Evolutionary conservation across 495 filamentous ascomycete species (phyloP).

Genomic region (Aspergillus ellipticus): DNA sequence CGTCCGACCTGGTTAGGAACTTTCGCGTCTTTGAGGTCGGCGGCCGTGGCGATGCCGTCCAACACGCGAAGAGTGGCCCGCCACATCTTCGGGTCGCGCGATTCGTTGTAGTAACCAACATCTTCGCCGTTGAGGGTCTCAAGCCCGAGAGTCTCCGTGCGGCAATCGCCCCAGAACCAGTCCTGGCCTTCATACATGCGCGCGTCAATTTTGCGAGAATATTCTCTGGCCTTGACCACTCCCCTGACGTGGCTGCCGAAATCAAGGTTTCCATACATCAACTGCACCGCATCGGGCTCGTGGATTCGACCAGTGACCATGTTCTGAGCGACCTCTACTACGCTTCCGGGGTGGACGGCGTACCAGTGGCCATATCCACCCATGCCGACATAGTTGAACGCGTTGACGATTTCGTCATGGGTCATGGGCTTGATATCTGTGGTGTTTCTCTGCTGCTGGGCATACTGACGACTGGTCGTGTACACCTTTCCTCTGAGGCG

Average conservation of each 20-base stretch:
- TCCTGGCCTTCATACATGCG: slow-evolving; percentile 40
- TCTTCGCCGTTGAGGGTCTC: slow-evolving; percentile 51
- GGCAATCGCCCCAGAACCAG: slow-evolving; percentile 57
- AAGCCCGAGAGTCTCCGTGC: slow-evolving; percentile 52
- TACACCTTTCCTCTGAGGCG: slow-evolving; percentile 48
- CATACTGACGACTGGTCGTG: slow-evolving; percentile 34
- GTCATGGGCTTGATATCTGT: slow-evolving; percentile 27
- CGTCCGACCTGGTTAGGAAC: slow-evolving; percentile 24
- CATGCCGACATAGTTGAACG: slow-evolving; percentile 41
- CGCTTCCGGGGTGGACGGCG: slow-evolving; percentile 32
- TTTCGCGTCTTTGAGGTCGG: slow-evolving; percentile 22
- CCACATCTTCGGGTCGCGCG: slow-evolving; percentile 44
- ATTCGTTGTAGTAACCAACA: slow-evolving; percentile 37
- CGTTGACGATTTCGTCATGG: slow-evolving; percentile 25
- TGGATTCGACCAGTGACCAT: slow-evolving; percentile 54
- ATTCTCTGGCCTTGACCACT: slow-evolving; percentile 37
- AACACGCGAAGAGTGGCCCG: slow-evolving; percentile 41
- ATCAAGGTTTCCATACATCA: slow-evolving; percentile 36
- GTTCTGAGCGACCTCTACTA: slow-evolving; percentile 43
- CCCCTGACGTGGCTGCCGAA: slow-evolving; percentile 34
- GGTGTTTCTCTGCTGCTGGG: slow-evolving; percentile 18
- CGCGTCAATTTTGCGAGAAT: slow-evolving; percentile 37
- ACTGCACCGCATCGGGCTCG: slow-evolving; percentile 44
- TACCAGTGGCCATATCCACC: slow-evolving; percentile 48
- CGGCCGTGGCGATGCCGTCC: slow-evolving; percentile 28